Base-by-base conservation (phyloP, 495 filamentous ascomycete species). In the Hypoxylon intermedium region DNA sequence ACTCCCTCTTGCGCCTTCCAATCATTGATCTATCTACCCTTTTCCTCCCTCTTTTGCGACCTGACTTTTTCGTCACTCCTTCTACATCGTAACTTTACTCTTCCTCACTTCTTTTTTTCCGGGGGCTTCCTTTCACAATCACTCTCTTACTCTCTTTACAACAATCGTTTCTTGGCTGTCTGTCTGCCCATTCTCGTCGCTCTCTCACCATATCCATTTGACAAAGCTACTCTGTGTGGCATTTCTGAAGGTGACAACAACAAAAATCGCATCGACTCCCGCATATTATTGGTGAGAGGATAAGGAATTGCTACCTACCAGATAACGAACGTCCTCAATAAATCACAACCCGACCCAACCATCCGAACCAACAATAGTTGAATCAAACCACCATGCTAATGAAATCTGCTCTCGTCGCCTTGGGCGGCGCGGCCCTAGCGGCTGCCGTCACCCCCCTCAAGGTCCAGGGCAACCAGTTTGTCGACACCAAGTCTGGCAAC, bases 381-480 rank as follows among this genome's bases (percentile, higher is more conserved):
- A 31, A 34, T 37, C 38, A 21, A 21, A 36, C 37, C 57, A 67
- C 56, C 24, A 71, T 65, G 57, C 50, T 79, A 63, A 47, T 74
- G 44, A 68, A 76, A 47, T 69, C 75, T 24, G 73, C 74, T 34
- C 72, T 80, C 60, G 47, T 75, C 50, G 77, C 77, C 36, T 72
- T 80, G 24, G 72, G 77, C 72, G 77, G 74, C 60, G 71, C 74
- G 30, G 77, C 81, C 58, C 76, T 84, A 38, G 87, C 81, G 13
- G 72, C 78, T 13, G 93, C 91, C 16, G 86, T 96, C 31, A 84
- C 82, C 49, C 79, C 89, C 11, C 79, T 98, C 45, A 82, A 84
- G 50, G 86, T 94, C 42, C 72, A 87, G 42, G 90, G 89, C 52
- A 82, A 85, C 62, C 84, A 95, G 74, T 96, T 97, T 72, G 84